These are phyloP conservation scores for Plasmodium chabaudi DNA, from an alignment of 169 alveolate genomes.

Conservation along the genomic window DNA sequence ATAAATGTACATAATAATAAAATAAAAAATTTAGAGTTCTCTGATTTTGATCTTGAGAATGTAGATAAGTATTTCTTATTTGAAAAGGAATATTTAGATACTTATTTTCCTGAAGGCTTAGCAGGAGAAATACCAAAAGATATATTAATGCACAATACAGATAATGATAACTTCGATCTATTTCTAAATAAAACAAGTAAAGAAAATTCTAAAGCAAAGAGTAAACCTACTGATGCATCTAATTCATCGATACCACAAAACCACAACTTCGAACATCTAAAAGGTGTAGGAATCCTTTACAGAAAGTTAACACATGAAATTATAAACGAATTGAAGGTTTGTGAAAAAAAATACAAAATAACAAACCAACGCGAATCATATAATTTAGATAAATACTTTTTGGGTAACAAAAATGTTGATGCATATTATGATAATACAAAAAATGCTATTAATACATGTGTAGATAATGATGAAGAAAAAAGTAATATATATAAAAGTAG, in stretches of 20 bases:
- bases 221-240: neutral
- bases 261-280: conserved; percentile 2
- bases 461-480: no score
- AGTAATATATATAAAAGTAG: conserved; percentile 29
- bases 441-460: neutral
- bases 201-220: neutral
- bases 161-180: conserved; percentile 30
- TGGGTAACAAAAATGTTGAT: neutral
- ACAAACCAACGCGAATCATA: conserved; percentile 35
- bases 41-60: conserved; percentile 47
- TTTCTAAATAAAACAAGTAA: conserved; percentile 31
- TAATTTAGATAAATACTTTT: conserved; percentile 54
- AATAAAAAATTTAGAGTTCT: conserved; percentile 14
- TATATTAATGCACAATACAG: conserved; percentile 34
- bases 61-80: conserved; percentile 54
- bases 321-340: conserved; percentile 34
- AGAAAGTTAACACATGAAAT: conserved; percentile 67
- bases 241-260: neutral
- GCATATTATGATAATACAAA: conserved; percentile 12
- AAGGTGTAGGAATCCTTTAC: conserved; percentile 55
- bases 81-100: conserved; percentile 60
- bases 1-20: conserved; percentile 57
- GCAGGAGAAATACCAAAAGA: conserved; percentile 72
- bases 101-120: conserved; percentile 65
- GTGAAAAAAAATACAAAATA: conserved; percentile 15